Evolutionary conservation across 495 filamentous ascomycete species (phyloP).

Genomic region (Usnea hakonensis): DNA sequence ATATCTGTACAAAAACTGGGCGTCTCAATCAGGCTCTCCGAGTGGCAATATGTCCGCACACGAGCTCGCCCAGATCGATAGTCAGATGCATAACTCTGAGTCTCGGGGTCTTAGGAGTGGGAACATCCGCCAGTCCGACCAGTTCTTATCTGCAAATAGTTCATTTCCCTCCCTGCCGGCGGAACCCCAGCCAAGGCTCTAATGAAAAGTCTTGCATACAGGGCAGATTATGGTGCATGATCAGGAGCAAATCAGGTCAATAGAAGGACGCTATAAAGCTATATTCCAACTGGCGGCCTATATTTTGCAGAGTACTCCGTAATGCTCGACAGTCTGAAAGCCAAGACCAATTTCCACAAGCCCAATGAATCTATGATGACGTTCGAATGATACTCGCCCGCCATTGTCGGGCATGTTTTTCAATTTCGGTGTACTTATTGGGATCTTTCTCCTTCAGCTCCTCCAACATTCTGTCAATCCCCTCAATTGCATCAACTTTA

Average conservation of each 20-base stretch:
- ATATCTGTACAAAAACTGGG: background rate
- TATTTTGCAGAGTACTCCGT: background rate
- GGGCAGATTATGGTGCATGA: background rate
- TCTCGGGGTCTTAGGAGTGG: background rate
- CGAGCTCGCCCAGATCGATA: background rate
- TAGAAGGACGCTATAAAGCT: background rate
- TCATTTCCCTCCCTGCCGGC: background rate
- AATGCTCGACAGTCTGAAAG: background rate
- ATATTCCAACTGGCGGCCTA: background rate
- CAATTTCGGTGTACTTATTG: background rate
- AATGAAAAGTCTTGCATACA: background rate
- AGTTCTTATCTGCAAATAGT: background rate
- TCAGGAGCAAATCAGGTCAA: background rate
- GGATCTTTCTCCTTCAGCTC: background rate
- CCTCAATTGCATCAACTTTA: background rate
- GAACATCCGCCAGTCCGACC: background rate
- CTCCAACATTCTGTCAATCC: background rate
- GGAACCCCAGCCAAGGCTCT: background rate
- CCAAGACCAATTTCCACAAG: background rate
- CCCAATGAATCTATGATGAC: background rate
- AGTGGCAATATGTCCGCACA: background rate
- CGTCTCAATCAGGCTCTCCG: background rate
- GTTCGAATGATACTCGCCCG: background rate
- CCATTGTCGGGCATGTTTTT: background rate
- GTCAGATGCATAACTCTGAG: background rate